Percentiles rank a stretch among this genome's conserved stretches.
These are phyloP conservation scores for Microcera coccophila DNA, from an alignment of 2,329 filamentous ascomycete species.

Conservation along the genomic window DNA sequence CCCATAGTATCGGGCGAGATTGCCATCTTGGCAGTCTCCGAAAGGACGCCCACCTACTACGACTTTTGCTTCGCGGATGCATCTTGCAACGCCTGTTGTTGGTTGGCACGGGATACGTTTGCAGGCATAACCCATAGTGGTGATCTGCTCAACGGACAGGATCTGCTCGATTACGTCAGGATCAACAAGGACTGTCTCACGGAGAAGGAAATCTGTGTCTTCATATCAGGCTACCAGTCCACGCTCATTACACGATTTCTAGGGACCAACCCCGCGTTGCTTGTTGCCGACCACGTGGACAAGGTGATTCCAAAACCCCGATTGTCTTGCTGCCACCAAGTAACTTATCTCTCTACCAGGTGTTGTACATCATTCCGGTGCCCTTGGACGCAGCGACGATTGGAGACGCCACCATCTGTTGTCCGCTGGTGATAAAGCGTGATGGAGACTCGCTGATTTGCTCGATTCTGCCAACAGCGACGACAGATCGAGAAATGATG, in stretches of 20 bases:
- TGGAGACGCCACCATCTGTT: too few relatives aligned
- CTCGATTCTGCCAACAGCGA: too few relatives aligned
- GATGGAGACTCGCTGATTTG: too few relatives aligned
- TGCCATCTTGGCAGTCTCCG: conserved; percentile 14
- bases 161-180: conserved; percentile 12
- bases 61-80: conserved; percentile 17
- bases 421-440: too few relatives aligned
- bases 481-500: too few relatives aligned
- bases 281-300: conserved; percentile 17
- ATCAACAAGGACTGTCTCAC: conserved; percentile 8
- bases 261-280: conserved; percentile 14
- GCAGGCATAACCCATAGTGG: conserved; percentile 13
- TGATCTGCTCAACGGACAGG: conserved; percentile 6
- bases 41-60: conserved; percentile 11
- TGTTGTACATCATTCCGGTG: too few relatives aligned
- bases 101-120: conserved; percentile 8
- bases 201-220: conserved; percentile 13
- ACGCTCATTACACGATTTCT: conserved; percentile 13
- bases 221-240: conserved; percentile 17
- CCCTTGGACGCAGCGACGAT: too few relatives aligned
- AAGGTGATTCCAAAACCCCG: conserved; percentile 12
- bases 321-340: conserved; percentile 10
- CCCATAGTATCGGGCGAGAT: too few relatives aligned
- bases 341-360: too few relatives aligned
- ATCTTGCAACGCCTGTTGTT: conserved; percentile 10